These are phyloP conservation scores for Botrytis elliptica DNA, from an alignment of 2,329 filamentous ascomycete genomes.

Conservation along the genomic window DNA sequence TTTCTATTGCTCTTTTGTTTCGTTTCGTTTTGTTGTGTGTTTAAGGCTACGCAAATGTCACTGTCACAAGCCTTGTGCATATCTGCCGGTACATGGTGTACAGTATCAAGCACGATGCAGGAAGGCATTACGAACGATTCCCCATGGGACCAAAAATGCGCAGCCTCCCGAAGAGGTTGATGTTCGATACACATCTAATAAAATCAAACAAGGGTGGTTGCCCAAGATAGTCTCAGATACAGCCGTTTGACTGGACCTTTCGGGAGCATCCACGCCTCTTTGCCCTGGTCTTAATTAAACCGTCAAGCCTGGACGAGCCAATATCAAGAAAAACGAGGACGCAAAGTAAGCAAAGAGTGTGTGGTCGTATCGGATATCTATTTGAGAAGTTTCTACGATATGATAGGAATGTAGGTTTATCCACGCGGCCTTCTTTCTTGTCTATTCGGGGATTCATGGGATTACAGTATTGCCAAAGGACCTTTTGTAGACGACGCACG, in stretches of 20 bases:
- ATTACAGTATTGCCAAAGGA: neutral
- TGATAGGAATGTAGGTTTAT: neutral
- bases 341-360: neutral
- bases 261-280: slow-evolving; percentile 14
- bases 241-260: slow-evolving; percentile 27
- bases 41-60: slow-evolving; percentile 15
- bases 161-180: slow-evolving; percentile 25
- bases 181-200: slow-evolving; percentile 22
- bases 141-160: slow-evolving; percentile 18
- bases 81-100: slow-evolving; percentile 11
- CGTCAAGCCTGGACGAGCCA: slow-evolving; percentile 6
- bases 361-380: slow-evolving; percentile 6
- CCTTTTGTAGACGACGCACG: neutral
- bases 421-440: slow-evolving; percentile 14
- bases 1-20: neutral
- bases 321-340: neutral
- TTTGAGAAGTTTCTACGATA: neutral
- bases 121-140: slow-evolving; percentile 11
- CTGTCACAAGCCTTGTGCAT: slow-evolving; percentile 22
- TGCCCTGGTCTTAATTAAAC: slow-evolving; percentile 7
- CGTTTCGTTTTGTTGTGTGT: neutral
- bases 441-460: slow-evolving; percentile 2
- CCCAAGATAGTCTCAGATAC: slow-evolving; percentile 24
- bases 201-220: slow-evolving; percentile 23
- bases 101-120: slow-evolving; percentile 15